phyloP scores from a whole-genome alignment of 2,329 filamentous ascomycete species.

The Aspergillus terreus region DNA sequence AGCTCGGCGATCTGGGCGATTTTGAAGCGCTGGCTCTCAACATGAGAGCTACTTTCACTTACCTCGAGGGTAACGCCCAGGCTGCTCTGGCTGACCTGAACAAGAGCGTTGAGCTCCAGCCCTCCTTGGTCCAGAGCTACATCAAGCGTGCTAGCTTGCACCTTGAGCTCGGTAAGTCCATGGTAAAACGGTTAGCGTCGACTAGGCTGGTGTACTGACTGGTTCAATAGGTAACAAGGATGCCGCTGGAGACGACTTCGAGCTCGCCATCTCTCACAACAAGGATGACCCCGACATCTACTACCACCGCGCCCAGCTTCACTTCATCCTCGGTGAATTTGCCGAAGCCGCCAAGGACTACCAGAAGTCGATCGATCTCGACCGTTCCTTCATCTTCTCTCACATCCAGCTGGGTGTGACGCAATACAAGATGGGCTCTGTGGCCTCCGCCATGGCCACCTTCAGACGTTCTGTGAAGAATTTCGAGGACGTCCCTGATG shows the following conservation, averaged over 20 bases:
- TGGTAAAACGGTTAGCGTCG: neutral
- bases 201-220: slow-evolving; percentile 38
- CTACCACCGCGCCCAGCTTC: slow-evolving; percentile 96
- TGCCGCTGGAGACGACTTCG: slow-evolving; percentile 84
- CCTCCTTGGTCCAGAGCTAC: slow-evolving; percentile 87
- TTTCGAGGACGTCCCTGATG: slow-evolving; percentile 92
- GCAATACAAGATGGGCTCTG: slow-evolving; percentile 99
- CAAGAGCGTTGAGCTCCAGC: slow-evolving; percentile 88
- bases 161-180: slow-evolving; percentile 72
- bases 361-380: slow-evolving; percentile 97
- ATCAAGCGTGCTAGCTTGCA: slow-evolving; percentile 99
- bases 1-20: slow-evolving; percentile 73
- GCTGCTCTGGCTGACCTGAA: slow-evolving; percentile 80
- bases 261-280: slow-evolving; percentile 78
- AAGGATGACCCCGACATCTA: slow-evolving; percentile 91
- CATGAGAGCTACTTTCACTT: slow-evolving; percentile 93
- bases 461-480: slow-evolving; percentile 98
- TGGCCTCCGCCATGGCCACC: slow-evolving; percentile 96
- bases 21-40: slow-evolving; percentile 92
- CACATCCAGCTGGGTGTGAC: slow-evolving; percentile 99
- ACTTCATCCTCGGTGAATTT: slow-evolving; percentile 96
- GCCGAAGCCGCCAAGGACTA: slow-evolving; percentile 95
- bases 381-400: slow-evolving; percentile 96
- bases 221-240: slow-evolving; percentile 62
- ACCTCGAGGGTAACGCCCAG: slow-evolving; percentile 82